Conservation (phyloP, 805 yeast species). For the Candida stauntonica region DNA sequence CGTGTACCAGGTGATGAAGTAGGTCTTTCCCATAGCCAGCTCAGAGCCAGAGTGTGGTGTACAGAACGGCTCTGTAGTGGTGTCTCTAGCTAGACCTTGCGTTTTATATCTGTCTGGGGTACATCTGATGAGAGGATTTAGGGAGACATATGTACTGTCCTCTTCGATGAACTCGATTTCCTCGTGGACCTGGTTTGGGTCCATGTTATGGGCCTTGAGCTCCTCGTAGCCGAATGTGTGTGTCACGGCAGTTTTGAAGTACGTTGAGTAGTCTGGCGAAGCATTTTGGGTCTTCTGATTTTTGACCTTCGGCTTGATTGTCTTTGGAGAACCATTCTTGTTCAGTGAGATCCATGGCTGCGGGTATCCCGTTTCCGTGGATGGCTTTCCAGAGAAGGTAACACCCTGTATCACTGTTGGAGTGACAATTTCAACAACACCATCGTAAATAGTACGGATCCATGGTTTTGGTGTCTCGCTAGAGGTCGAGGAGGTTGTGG, state of each 20-base stretch:
- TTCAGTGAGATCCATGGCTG: slow-evolving; percentile 80
- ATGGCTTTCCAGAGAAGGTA: slow-evolving; percentile 45
- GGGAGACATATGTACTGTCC: slow-evolving; percentile 63
- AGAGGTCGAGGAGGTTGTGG: slow-evolving; percentile 28
- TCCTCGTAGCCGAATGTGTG: slow-evolving; percentile 53
- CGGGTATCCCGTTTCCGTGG: slow-evolving; percentile 52
- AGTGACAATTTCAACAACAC: slow-evolving; percentile 59
- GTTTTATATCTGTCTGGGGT: slow-evolving; percentile 70
- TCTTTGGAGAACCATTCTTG: slow-evolving; percentile 74
- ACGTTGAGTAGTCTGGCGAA: slow-evolving; percentile 70
- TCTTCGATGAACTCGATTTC: slow-evolving; percentile 59
- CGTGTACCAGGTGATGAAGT: slow-evolving; percentile 81
- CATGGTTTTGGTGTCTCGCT: slow-evolving; percentile 56
- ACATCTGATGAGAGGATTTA: slow-evolving; percentile 81
- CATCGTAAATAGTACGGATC: slow-evolving; percentile 64
- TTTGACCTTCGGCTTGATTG: slow-evolving; percentile 70
- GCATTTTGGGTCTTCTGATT: slow-evolving; percentile 65
- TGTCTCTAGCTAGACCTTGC: slow-evolving; percentile 56
- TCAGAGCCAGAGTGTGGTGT: slow-evolving; percentile 62
- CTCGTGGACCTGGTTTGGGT: slow-evolving; percentile 49
- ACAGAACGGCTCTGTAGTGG: slow-evolving; percentile 75
- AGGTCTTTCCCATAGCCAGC: slow-evolving; percentile 56
- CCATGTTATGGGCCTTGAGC: slow-evolving; percentile 70
- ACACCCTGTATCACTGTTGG: slow-evolving; percentile 61
- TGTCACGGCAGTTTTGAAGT: slow-evolving; percentile 68